phyloP scores from a whole-genome alignment of 352 stramenopile species.

The Pythium dissotocum region DNA sequence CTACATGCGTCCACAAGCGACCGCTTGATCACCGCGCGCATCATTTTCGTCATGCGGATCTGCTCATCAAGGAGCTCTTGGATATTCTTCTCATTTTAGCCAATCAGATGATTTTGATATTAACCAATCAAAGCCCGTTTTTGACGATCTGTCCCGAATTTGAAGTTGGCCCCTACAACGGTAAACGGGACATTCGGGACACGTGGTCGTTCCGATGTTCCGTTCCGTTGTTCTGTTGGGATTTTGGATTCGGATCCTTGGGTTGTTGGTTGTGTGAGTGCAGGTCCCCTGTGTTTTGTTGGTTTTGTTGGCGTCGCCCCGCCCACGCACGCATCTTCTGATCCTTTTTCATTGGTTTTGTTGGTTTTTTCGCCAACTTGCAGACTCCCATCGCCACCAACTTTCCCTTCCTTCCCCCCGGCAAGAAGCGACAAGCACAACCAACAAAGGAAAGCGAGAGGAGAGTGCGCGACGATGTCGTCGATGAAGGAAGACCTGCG shows the following conservation, averaged over 20 bases:
- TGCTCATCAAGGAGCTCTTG: neutral
- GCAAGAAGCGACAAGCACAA: neutral
- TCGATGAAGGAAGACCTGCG: conserved; percentile 80
- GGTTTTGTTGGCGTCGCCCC: conserved; percentile 9
- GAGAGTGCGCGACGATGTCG: conserved; percentile 36
- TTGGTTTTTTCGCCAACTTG: conserved; percentile 15
- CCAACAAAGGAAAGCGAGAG: conserved; percentile 12
- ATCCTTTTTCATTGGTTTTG: conserved; percentile 13
- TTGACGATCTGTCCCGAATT: neutral
- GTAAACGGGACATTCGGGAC: conserved; percentile 22
- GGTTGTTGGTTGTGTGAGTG: neutral
- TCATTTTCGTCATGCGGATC: neutral
- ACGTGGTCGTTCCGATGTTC: conserved; percentile 16
- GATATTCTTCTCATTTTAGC: conserved; percentile 9
- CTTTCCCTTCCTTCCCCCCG: conserved; percentile 8
- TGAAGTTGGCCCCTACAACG: neutral
- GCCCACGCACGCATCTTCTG: conserved; percentile 10
- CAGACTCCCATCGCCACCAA: conserved; percentile 7
- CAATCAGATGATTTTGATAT: neutral
- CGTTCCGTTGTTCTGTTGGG: conserved; percentile 16
- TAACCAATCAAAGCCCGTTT: neutral
- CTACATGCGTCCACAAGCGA: neutral
- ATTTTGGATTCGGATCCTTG: neutral
- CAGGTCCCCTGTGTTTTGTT: neutral
- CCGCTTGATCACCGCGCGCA: neutral